Percentiles rank a stretch among this genome's conserved stretches.
phyloP scores from a whole-genome alignment of 2,329 filamentous ascomycete species.

The Fusarium secorum region DNA sequence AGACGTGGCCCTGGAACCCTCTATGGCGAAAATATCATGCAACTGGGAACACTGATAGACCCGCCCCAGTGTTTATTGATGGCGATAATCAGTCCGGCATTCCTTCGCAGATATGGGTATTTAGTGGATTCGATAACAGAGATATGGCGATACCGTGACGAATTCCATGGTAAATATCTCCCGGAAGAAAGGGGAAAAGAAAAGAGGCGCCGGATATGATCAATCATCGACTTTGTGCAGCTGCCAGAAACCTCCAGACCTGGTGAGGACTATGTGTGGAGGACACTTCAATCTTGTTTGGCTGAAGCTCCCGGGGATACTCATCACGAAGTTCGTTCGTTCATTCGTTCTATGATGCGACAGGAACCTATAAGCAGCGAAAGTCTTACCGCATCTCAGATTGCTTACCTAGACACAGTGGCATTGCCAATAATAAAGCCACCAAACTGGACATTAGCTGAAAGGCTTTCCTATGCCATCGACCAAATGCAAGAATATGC shows the following conservation, averaged over 20 bases:
- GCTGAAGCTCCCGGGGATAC: neutral
- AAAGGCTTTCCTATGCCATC: neutral
- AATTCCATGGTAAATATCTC: too few relatives aligned
- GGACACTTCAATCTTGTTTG: neutral
- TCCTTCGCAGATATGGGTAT: neutral
- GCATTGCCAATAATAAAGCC: accelerated
- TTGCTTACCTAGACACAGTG: neutral
- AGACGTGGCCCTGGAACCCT: neutral
- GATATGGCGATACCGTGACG: neutral
- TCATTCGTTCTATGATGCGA: conserved; percentile 1
- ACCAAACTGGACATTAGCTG: too few relatives aligned
- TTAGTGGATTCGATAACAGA: neutral
- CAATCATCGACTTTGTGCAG: neutral
- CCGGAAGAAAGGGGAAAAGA: too few relatives aligned
- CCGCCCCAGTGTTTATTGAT: neutral
- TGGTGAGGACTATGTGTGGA: conserved; percentile 6
- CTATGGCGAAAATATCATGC: neutral
- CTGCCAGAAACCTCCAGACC: neutral
- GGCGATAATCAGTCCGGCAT: neutral
- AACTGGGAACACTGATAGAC: neutral
- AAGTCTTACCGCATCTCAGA: neutral
- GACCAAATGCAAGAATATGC: accelerated
- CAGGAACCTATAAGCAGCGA: neutral
- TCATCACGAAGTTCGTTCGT: neutral
- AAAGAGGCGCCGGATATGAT: neutral